Conservation (phyloP, 306 rosid genomes). For the Prunus salicina region DNA sequence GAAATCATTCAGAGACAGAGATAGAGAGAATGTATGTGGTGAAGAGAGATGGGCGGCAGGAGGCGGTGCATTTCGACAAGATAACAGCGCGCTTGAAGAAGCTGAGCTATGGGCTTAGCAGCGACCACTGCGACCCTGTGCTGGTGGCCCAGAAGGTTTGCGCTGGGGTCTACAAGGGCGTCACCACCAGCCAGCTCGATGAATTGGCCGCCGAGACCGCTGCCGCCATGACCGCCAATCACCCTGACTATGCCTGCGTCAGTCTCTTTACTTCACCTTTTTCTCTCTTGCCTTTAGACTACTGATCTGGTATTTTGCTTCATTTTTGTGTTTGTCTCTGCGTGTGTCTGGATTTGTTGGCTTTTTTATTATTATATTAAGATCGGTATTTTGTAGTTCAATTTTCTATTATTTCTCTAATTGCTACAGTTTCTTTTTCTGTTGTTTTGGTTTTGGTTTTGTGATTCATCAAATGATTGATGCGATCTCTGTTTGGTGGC, state of each 20-base stretch:
- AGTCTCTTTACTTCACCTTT: conserved; percentile 16
- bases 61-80: conserved; percentile 90
- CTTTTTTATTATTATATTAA: not conserved
- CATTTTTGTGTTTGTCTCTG: not conserved
- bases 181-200: conserved; percentile 92
- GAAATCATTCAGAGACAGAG: conserved; percentile 28
- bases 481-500: no score
- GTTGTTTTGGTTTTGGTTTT: not conserved
- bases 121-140: conserved; percentile 87
- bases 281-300: not conserved
- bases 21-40: conserved; percentile 65
- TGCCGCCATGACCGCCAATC: conserved; percentile 87
- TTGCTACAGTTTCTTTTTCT: not conserved
- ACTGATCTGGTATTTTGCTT: not conserved
- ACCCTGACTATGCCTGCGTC: conserved; percentile 89
- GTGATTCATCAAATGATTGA: not conserved
- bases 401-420: not conserved
- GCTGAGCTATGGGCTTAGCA: conserved; percentile 82
- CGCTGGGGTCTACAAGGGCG: conserved; percentile 92
- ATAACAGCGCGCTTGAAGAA: conserved; percentile 90
- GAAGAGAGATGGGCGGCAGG: conserved; percentile 87
- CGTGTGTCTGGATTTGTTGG: not conserved
- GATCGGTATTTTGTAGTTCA: not conserved
- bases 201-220: conserved; percentile 98
- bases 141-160: conserved; percentile 89